Evolutionary conservation across 2,329 filamentous ascomycete genomes (phyloP), one percentile per base, ranked within the genome.

Genomic region (Akanthomyces lecanii): DNA sequence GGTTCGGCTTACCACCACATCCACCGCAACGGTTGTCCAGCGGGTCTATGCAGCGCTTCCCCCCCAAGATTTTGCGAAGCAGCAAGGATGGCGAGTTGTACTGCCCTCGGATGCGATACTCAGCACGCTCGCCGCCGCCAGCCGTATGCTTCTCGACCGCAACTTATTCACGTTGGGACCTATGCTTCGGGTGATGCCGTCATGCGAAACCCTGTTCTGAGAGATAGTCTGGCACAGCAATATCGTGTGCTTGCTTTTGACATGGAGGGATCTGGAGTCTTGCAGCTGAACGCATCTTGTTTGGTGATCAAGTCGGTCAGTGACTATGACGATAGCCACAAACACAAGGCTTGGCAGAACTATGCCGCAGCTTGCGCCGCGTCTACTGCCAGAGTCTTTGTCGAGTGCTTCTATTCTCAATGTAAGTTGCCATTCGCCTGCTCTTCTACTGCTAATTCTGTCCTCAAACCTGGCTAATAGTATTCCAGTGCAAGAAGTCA

Each of bases 301-400:
- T 53, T 77, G 1, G 67, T 77, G 3, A 72, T 78, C 62, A 75
- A 75, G 52, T 73, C 74, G 4, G 72, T 75, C 0, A 73, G 72
- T 59, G 74, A 78, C 66, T 78, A 78, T 63, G 72, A 73, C 0
- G 75, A 78, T 59, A 72, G 73, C 33, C 76, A 78, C 64, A 76
- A 77, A 65, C 64, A 50, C 10, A 67, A 67, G 28, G 14, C 23
- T 2, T 68, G 66, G 65, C 65, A 68, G 40, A 45, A 44, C 1
- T 67, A 65, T 33, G 64, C 65, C 10, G 66, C 67, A 4, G 56
- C 63, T 3, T 63, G 64, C 1, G 66, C 67, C 1, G 67, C 66
- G 0, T 61, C 65, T 4, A 64, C 51, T 7, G 47, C 59, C 12
- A 68, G 65, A 18, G 64, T 58, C 0, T 59, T 67, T 21, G 38